Percentiles rank a stretch among this genome's conserved stretches.
phyloP scores from a whole-genome alignment of 805 yeast genomes.

The Candida xiaguanensis region DNA sequence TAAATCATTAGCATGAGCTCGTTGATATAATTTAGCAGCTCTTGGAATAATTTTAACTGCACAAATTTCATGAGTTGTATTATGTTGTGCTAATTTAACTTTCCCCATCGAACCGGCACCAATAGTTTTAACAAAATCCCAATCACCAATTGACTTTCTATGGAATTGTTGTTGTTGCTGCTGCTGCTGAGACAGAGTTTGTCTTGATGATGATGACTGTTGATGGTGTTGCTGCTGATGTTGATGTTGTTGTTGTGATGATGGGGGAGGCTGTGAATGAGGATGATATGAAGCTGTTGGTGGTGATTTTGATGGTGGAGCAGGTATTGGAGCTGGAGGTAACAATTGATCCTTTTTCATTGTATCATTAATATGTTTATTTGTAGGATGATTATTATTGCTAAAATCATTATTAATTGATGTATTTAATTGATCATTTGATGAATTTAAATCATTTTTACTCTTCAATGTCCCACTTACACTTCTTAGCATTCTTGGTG shows the following conservation, averaged over 20 bases:
- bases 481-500: slow-evolving; percentile 66
- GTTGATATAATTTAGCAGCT: slow-evolving; percentile 73
- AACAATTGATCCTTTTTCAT: slow-evolving; percentile 20
- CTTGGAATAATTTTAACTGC: slow-evolving; percentile 92
- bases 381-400: not conserved
- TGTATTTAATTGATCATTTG: slow-evolving; percentile 1
- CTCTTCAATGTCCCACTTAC: slow-evolving; percentile 38
- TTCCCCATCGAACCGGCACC: slow-evolving; percentile 99
- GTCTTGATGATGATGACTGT: slow-evolving; percentile 2
- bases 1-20: slow-evolving; percentile 67
- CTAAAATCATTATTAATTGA: not conserved
- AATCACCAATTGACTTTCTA: slow-evolving; percentile 88
- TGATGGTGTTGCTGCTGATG: slow-evolving; percentile 12
- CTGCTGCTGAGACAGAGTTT: slow-evolving; percentile 8
- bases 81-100: slow-evolving; percentile 89
- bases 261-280: slow-evolving; percentile 3
- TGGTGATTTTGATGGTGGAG: slow-evolving; percentile 7
- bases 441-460: slow-evolving; percentile 9
- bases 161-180: slow-evolving; percentile 52
- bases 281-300: slow-evolving; percentile 5
- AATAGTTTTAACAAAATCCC: slow-evolving; percentile 92
- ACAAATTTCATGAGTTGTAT: slow-evolving; percentile 75
- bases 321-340: slow-evolving; percentile 28
- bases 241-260: slow-evolving; percentile 9
- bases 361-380: slow-evolving; percentile 10